Conservation (phyloP, 352 stramenopile species). For the Peronospora belbahrii region DNA sequence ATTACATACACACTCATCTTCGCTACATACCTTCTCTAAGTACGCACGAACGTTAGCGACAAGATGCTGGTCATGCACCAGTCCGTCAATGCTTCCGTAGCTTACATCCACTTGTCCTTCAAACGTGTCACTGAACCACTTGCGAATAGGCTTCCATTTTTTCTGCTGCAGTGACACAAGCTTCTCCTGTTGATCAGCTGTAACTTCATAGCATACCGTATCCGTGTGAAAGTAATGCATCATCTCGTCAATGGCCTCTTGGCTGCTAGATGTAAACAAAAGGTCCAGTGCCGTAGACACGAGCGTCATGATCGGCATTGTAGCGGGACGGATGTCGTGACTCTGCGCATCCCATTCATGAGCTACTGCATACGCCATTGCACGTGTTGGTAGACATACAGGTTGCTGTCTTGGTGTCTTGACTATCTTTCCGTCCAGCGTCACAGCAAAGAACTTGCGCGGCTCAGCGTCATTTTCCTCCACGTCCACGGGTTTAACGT, state of each 20-base stretch:
- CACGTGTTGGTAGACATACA: conserved; percentile 51
- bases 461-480: conserved; percentile 11
- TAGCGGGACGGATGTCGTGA: conserved; percentile 61
- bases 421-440: conserved; percentile 74
- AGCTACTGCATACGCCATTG: conserved; percentile 63
- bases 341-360: conserved; percentile 82
- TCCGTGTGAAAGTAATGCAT: conserved; percentile 84
- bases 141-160: conserved; percentile 78
- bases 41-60: conserved; percentile 53
- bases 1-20: background rate
- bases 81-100: conserved; percentile 60
- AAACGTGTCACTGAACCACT: conserved; percentile 75
- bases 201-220: conserved; percentile 85
- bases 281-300: conserved; percentile 75
- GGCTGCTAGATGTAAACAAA: conserved; percentile 38
- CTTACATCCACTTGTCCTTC: conserved; percentile 75
- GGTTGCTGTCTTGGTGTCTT: conserved; percentile 66
- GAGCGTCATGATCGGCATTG: conserved; percentile 86
- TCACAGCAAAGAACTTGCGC: conserved; percentile 47
- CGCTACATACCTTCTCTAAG: conserved; percentile 42
- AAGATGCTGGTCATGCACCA: conserved; percentile 55
- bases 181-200: conserved; percentile 73
- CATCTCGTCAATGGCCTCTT: conserved; percentile 70
- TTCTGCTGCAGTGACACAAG: conserved; percentile 74
- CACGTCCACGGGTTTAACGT: conserved; percentile 48